Conservation (phyloP, 2,329 filamentous ascomycete species). For the Claviceps spartinae region DNA sequence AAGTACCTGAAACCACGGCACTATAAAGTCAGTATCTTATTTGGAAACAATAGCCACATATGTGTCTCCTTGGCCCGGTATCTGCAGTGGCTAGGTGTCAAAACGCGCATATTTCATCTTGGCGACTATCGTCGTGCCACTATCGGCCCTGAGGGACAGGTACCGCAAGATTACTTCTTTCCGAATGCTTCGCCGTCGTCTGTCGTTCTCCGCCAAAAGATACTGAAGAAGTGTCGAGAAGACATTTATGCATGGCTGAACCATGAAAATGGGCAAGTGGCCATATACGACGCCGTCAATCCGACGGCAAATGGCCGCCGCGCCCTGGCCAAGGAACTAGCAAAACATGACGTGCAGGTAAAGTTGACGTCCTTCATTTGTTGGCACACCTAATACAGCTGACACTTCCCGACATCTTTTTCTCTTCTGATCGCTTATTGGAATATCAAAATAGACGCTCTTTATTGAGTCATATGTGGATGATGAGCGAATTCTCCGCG, state of each 20-base stretch:
- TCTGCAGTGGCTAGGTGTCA: conserved; percentile 91
- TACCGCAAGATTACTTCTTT: conserved; percentile 96
- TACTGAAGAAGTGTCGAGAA: conserved; percentile 90
- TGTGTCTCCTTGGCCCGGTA: conserved; percentile 93
- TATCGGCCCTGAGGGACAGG: conserved; percentile 65
- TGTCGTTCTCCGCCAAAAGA: conserved; percentile 90
- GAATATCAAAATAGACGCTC: conserved; percentile 48
- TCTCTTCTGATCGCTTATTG: too few species aligned
- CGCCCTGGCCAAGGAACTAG: conserved; percentile 85
- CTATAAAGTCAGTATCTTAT: neutral
- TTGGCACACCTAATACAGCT: neutral
- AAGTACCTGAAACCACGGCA: conserved; percentile 20
- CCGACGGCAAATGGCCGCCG: conserved; percentile 70
- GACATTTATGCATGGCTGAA: conserved; percentile 96
- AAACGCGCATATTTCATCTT: conserved; percentile 93
- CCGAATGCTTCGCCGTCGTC: conserved; percentile 85
- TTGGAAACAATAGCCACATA: conserved; percentile 50
- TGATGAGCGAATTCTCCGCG: conserved; percentile 83
- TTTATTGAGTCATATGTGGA: conserved; percentile 96
- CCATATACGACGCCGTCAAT: conserved; percentile 97
- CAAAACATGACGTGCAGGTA: conserved; percentile 90
- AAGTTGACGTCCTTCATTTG: neutral
- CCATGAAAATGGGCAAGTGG: conserved; percentile 93
- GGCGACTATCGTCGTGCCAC: conserved; percentile 93
- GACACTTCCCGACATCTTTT: too few species aligned